Base-by-base conservation (phyloP, 164 flowering plant genomes). In the Magnolia sinica region DNA sequence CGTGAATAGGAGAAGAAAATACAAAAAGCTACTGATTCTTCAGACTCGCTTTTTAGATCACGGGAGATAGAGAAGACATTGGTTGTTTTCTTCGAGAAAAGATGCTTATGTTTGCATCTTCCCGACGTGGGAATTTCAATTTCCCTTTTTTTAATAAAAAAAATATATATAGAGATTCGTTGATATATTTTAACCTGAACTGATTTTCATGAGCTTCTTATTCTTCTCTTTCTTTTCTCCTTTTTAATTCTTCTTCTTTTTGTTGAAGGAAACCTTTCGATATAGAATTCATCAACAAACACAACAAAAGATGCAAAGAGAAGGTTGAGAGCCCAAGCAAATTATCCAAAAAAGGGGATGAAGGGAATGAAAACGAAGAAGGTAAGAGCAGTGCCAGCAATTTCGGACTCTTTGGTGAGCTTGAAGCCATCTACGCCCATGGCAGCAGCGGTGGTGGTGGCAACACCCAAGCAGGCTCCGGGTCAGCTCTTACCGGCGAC, bases 321-420 rank as follows among this genome's bases (percentile, higher is more conserved):
- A 75, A 67, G 63, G n/a, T 50, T 11, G 79, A 72, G 19, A 51
- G 31, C 55, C 50, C 37, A 37, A 50, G 45, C 18, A 67, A 69
- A 27, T 65, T 64, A 24, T 14, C 27, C 70, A 45, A 24, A 70
- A 64, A 68, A 73, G 67, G 65, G 16, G 81, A 68, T 18, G 76
- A 64, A 24, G 65, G 65, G 2, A 67, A 75, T 7, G 72, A 61
- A 22, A 75, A 65, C 24, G 79, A 66, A 9, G 75, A 73, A 70
- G 64, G 77, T 71, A 70, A 76, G 81, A 70, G 71, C 66, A 78
- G 67, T 22, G 79, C 63, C 31, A 70, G 68, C 73, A 80, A 82
- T 24, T 80, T 64, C 20, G 75, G 80, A 13, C 74, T 77, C 68
- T 86, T 78, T 63, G 74, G 82, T 63, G 88, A 86, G 80, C 88